These are phyloP conservation scores for Xerocomus spinulosus DNA, from an alignment of 768 basidiomycete genomes.

Conservation along the genomic window DNA sequence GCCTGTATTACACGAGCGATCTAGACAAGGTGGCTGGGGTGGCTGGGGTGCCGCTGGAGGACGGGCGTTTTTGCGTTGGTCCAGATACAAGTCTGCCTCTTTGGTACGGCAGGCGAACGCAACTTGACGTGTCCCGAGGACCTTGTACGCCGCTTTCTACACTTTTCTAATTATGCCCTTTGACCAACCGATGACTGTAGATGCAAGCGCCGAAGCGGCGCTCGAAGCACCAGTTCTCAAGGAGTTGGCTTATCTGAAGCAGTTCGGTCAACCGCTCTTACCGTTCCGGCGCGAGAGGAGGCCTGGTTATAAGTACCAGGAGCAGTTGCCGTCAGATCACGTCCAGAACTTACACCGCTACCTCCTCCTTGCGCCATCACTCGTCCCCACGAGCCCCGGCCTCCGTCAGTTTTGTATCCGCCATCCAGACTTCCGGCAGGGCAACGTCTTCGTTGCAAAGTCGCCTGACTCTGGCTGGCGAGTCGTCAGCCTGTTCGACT, in stretches of 20 bases:
- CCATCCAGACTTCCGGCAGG: conserved; percentile 38
- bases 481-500: not conserved
- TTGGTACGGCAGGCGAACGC: conserved; percentile 4
- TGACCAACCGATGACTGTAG: conserved; percentile 2
- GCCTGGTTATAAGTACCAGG: not conserved
- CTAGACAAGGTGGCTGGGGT: not conserved
- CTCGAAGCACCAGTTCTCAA: not conserved
- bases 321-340: conserved; percentile 2
- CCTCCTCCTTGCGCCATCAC: not conserved
- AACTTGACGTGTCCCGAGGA: not conserved
- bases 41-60: not conserved
- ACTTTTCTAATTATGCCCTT: not conserved
- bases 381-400: conserved; percentile 35
- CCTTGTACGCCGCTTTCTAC: not conserved
- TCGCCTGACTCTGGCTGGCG: not conserved
- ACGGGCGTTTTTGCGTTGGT: conserved; percentile 1
- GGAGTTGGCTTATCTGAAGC: not conserved
- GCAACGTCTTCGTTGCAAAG: conserved; percentile 30
- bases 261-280: conserved; percentile 1
- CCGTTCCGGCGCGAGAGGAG: conserved; percentile 4
- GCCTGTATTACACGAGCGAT: not conserved
- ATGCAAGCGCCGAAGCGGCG: not conserved
- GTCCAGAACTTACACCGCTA: conserved; percentile 1
- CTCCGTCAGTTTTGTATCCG: conserved; percentile 46
- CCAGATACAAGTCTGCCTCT: not conserved